Evolutionary conservation across 148 eudicot species (phyloP), one percentile per base, ranked within the genome.

Genomic region (Hydrangea macrophylla): DNA sequence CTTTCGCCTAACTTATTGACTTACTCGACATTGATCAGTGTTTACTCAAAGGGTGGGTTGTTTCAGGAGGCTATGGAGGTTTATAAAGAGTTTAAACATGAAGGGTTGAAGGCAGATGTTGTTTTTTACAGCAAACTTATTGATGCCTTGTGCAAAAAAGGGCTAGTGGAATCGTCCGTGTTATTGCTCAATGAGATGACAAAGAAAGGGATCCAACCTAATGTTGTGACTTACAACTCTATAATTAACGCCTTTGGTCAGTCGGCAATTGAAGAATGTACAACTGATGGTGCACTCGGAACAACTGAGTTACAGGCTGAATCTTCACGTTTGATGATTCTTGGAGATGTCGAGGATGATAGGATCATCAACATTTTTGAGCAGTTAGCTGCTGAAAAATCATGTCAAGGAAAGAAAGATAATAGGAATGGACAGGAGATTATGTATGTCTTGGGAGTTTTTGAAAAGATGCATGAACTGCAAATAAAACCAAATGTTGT

Each of bases 171-270:
- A 64, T 93, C 95, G 20, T 90, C 90, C 48, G 88, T 81, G 18
- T 75, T 83, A 42, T 82, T 90, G 79, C 90, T 93, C 5, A 86
- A 90, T 71, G 95, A 93, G 86, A 93, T 93, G 98, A 93, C 88
- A 31, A 81, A 84, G 75, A 87, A 85, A 74, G 98, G 98, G 59
- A 93, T 93, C 55, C 80, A 80, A 42, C 96, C 98, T 10, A 93
- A 93, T 82, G 96, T 93, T 35, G 98, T 93, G 27, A 90, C 98
- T 23, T 93, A 90, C 76, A 93, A 93, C 69, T 90, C 97, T 55
- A 90, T 94, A 55, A 94, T 94, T 42, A 94, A 94, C 79, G 98
- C 98, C 53, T 90, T 90, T 74, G 97, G 98, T 59, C 89, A 86
- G 55, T 85, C 95, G 28, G 75, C 83, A 55, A 72, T 68, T 39